phyloP scores from a whole-genome alignment of 1,284 basidiomycete genomes.

The Coriolopsis trogii region DNA sequence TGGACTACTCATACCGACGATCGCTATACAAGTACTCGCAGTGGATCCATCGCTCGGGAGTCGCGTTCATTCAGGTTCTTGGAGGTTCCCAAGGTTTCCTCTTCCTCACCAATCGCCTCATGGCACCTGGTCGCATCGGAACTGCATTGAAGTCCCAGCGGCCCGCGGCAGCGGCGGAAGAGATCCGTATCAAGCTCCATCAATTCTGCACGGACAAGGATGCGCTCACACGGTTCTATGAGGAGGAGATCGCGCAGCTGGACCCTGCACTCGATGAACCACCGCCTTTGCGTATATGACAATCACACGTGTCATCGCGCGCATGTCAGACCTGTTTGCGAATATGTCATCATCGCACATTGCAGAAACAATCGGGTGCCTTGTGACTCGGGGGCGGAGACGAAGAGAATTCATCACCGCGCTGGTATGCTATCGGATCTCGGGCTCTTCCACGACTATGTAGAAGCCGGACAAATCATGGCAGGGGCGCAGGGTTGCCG shows the following conservation, averaged over 20 bases:
- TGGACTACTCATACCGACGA: conserved; percentile 88
- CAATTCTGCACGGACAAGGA: conserved; percentile 68
- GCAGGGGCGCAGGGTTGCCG: background rate
- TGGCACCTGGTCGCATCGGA: conserved; percentile 67
- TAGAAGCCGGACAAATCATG: conserved; percentile 6
- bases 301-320: background rate
- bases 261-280: conserved; percentile 60
- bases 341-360: conserved; percentile 1
- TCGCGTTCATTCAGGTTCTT: conserved; percentile 87
- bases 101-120: conserved; percentile 86
- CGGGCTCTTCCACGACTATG: conserved; percentile 13
- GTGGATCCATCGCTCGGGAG: conserved; percentile 86
- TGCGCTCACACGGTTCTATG: conserved; percentile 67
- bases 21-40: conserved; percentile 81
- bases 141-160: conserved; percentile 50
- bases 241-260: conserved; percentile 63
- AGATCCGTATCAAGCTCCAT: conserved; percentile 61
- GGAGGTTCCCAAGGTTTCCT: conserved; percentile 80
- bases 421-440: conserved; percentile 14
- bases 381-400: conserved; percentile 4
- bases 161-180: conserved; percentile 56
- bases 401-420: background rate
- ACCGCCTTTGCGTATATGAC: conserved; percentile 49
- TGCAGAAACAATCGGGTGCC: background rate
- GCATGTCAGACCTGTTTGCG: background rate